Conservation (phyloP, 73 alveolate species). For the Uronychia binucleata region DNA sequence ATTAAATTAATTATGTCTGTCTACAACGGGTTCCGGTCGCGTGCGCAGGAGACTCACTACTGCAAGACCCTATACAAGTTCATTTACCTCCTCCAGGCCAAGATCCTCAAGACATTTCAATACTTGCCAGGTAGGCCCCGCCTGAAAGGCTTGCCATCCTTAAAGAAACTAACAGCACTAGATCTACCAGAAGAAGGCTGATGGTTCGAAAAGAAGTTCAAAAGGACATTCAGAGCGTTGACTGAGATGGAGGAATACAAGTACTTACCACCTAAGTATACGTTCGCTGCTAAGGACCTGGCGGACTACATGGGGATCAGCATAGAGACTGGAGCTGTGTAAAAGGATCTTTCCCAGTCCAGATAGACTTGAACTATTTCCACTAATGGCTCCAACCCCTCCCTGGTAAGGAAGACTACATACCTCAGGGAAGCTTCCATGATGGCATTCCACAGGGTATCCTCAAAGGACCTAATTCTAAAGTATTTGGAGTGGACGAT, state of each 20-base stretch:
- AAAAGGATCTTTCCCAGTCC: background rate
- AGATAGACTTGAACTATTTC: background rate
- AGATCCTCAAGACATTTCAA: background rate
- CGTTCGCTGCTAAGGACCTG: slow-evolving; percentile 53
- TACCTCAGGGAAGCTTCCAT: background rate
- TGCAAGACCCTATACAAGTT: background rate
- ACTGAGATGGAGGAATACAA: slow-evolving; percentile 42
- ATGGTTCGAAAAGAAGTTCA: slow-evolving; percentile 28
- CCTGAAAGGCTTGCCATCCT: background rate
- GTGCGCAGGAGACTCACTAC: background rate
- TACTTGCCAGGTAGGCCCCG: background rate
- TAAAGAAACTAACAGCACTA: no score
- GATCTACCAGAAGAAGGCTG: slow-evolving; percentile 35
- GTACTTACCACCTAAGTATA: slow-evolving; percentile 67
- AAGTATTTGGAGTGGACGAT: background rate
- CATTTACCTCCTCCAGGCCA: background rate
- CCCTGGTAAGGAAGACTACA: background rate
- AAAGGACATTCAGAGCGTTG: slow-evolving; percentile 25
- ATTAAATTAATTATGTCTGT: background rate
- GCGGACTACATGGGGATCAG: slow-evolving; percentile 27
- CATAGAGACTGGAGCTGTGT: background rate
- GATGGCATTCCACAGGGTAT: background rate
- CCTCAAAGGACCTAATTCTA: background rate
- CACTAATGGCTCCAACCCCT: background rate
- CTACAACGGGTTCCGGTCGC: background rate